Evolutionary conservation across 176 grass and related monocot species (phyloP).

Genomic region (Rhipidocladum racemiflorum): DNA sequence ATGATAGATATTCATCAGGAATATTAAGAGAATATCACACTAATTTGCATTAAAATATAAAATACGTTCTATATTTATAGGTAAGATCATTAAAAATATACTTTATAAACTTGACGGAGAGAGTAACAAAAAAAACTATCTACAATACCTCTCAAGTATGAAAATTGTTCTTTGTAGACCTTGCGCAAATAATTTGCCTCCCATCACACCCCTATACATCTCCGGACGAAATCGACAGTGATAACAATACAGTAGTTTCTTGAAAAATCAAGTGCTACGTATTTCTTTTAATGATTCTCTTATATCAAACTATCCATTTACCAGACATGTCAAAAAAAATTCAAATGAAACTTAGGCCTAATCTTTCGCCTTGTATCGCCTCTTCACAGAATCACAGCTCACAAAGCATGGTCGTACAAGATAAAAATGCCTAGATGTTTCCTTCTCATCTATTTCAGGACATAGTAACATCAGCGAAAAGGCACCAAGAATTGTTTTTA

Average conservation of each 20-base stretch:
- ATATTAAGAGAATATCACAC: too few species aligned
- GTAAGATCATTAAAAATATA: too few species aligned
- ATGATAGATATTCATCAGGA: too few species aligned
- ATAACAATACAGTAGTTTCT: not conserved
- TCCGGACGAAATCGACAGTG: too few species aligned
- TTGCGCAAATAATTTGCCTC: too few species aligned
- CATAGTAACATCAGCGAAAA: constrained; percentile 11
- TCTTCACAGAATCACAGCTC: not conserved
- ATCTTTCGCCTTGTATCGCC: not conserved
- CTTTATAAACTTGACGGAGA: too few species aligned
- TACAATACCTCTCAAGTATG: too few species aligned
- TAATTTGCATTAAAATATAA: too few species aligned
- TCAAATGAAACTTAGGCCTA: not conserved
- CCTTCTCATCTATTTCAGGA: not conserved
- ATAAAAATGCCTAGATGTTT: not conserved
- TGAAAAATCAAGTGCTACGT: not conserved
- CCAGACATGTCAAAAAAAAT: not conserved
- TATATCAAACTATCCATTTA: not conserved
- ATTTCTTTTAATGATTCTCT: not conserved
- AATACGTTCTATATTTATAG: too few species aligned
- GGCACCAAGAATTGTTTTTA: not conserved
- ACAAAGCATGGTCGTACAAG: not conserved
- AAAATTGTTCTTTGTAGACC: too few species aligned
- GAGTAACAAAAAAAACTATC: too few species aligned
- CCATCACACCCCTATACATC: too few species aligned